These are phyloP conservation scores for Macrotyloma uniflorum DNA, from an alignment of 306 rosid species.

Conservation along the genomic window DNA sequence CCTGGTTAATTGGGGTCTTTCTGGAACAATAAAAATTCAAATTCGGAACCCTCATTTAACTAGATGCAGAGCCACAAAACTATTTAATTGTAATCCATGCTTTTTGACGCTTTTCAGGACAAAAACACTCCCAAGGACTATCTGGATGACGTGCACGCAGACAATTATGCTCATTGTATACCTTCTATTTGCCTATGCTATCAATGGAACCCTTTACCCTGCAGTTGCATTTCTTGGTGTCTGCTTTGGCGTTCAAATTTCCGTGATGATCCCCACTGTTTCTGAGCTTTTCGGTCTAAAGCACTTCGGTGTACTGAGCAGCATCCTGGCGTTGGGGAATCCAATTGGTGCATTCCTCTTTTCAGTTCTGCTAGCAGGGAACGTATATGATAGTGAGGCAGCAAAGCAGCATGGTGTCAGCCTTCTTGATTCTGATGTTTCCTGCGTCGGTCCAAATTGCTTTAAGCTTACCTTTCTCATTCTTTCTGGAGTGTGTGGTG, in stretches of 20 bases:
- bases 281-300: slow-evolving; percentile 79
- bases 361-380: slow-evolving; percentile 77
- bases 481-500: slow-evolving; percentile 59
- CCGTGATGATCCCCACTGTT: slow-evolving; percentile 78
- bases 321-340: slow-evolving; percentile 66
- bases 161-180: slow-evolving; percentile 61
- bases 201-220: slow-evolving; percentile 61
- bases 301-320: slow-evolving; percentile 69
- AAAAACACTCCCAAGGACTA: slow-evolving; percentile 64
- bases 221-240: slow-evolving; percentile 67
- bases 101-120: slow-evolving; percentile 49
- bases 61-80: not conserved
- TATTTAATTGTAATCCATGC: not conserved
- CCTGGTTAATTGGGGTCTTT: not conserved
- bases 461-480: slow-evolving; percentile 65
- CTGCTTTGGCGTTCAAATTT: slow-evolving; percentile 72
- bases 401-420: slow-evolving; percentile 63
- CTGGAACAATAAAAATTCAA: not conserved
- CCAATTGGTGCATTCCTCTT: slow-evolving; percentile 77
- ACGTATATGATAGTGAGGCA: slow-evolving; percentile 68
- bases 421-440: slow-evolving; percentile 31
- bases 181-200: slow-evolving; percentile 71
- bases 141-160: slow-evolving; percentile 72
- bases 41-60: slow-evolving; percentile 4
- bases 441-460: slow-evolving; percentile 75